Evolutionary conservation across 2,329 filamentous ascomycete genomes (phyloP), one percentile per base, ranked within the genome.

Genomic region (Nigrograna mackinnonii): DNA sequence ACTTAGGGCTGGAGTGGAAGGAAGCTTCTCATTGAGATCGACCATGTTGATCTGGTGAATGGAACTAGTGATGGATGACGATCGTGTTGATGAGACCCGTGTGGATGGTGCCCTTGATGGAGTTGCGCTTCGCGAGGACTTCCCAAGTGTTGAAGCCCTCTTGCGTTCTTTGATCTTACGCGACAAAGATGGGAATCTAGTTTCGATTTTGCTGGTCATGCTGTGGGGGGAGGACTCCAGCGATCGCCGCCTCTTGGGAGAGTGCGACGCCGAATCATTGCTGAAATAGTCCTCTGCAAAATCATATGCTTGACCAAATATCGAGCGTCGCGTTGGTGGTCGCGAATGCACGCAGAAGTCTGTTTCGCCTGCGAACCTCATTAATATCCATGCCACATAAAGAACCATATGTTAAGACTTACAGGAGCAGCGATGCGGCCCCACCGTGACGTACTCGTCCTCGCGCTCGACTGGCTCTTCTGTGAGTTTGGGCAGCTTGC

Each of bases 401-500:
- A 39, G 26, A 42, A 34, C 32, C 43, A 37, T 34, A 41, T 35
- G 34, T 20, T 18, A 21, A 43, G 31, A 83, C 86, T 71, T 83
- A 91, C 89, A 90, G 59, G 89, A 79, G 68, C 87, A 92, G 37
- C 53, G 49, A 39, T 55, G 75, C 20, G 78, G 66, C 35, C 77
- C 64, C 35, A 74, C 68, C 44, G 77, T 74, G 45, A 78, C 70
- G 37, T 76, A 74, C 39, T 79, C 77, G 20, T 84, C 80, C 17
- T 87, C 87, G 40, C 79, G 80, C 64, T 91, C 87, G 31, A 84
- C 71, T 2, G 87, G 84, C 59, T 95, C 91, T 67, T 96, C 91
- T 59, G 91, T 82, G 16, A 96, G 87, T 58, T 94, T 88, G 13
- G 89, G 87, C 48, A 96, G 76, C 69, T 89, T 89, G 57, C 78